These are phyloP conservation scores for Thecaphora thlaspeos DNA, from an alignment of 1,284 basidiomycete genomes.

Conservation along the genomic window DNA sequence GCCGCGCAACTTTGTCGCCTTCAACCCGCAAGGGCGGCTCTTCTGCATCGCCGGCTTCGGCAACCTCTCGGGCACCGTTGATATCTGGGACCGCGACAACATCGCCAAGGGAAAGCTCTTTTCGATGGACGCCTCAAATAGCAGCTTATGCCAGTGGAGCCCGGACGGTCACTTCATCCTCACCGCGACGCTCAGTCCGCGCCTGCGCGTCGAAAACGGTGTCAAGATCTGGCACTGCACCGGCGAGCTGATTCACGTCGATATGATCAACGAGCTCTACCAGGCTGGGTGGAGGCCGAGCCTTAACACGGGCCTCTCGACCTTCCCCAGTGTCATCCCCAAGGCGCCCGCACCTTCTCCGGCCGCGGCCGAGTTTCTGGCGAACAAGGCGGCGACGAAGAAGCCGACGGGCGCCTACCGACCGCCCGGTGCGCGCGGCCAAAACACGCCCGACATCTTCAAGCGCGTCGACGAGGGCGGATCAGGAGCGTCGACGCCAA, in stretches of 20 bases:
- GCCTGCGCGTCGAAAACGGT: conserved; percentile 93
- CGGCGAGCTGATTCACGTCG: conserved; percentile 77
- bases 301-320: conserved; percentile 66
- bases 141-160: conserved; percentile 90
- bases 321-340: conserved; percentile 75
- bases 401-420: conserved; percentile 58
- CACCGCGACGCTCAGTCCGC: conserved; percentile 88
- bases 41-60: conserved; percentile 90
- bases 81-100: conserved; percentile 84
- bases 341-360: conserved; percentile 70
- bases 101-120: conserved; percentile 70
- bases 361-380: conserved; percentile 61
- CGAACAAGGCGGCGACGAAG: conserved; percentile 45
- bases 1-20: conserved; percentile 86
- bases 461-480: conserved; percentile 80
- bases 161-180: conserved; percentile 88
- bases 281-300: conserved; percentile 80
- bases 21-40: conserved; percentile 90
- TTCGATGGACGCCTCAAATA: conserved; percentile 88
- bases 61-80: conserved; percentile 89
- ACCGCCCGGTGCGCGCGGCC: conserved; percentile 71
- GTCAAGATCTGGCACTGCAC: conserved; percentile 93
- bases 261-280: conserved; percentile 79
- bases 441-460: conserved; percentile 78
- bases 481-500: conserved; percentile 25